A percentile compares a stretch with the other conserved stretches of the same genome.
Evolutionary conservation across 352 stramenopile species (phyloP).

Genomic region (Elongisporangium anandrum): DNA sequence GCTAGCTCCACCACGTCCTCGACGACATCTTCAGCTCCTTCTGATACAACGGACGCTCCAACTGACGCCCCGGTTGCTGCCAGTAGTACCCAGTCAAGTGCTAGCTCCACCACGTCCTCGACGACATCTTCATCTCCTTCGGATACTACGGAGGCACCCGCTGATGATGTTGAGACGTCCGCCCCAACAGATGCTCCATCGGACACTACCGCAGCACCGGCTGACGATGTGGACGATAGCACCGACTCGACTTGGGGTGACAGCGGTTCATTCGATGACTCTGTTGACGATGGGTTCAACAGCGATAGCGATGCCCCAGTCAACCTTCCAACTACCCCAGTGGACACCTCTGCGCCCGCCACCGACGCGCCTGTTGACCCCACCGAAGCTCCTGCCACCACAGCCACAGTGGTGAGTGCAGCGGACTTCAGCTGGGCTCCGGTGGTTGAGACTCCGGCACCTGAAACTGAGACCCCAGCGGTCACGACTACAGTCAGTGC

Average conservation of each 20-base stretch:
- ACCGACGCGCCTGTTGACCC: not conserved
- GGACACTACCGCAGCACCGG: slow-evolving; percentile 8
- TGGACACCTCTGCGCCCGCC: not conserved
- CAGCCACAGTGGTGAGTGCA: not conserved
- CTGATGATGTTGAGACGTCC: not conserved
- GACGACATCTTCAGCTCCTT: not conserved
- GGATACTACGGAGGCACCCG: not conserved
- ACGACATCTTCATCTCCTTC: not conserved
- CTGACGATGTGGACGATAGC: slow-evolving; percentile 17
- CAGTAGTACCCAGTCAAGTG: slow-evolving; percentile 11
- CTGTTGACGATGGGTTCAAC: not conserved
- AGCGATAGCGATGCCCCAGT: not conserved
- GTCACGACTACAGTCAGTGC: not conserved
- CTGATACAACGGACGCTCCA: not conserved
- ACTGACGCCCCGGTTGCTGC: slow-evolving; percentile 4
- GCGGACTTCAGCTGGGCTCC: not conserved
- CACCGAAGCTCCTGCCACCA: not conserved
- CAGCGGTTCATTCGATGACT: not conserved
- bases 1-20: slow-evolving; percentile 2
- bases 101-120: slow-evolving; percentile 1
- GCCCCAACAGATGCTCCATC: not conserved
- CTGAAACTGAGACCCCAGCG: not conserved
- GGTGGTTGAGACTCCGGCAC: slow-evolving; percentile 2
- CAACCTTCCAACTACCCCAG: not conserved
- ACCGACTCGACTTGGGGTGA: slow-evolving; percentile 7